phyloP scores from a whole-genome alignment of 106 monocot species.

The Amphibolis antarctica region DNA sequence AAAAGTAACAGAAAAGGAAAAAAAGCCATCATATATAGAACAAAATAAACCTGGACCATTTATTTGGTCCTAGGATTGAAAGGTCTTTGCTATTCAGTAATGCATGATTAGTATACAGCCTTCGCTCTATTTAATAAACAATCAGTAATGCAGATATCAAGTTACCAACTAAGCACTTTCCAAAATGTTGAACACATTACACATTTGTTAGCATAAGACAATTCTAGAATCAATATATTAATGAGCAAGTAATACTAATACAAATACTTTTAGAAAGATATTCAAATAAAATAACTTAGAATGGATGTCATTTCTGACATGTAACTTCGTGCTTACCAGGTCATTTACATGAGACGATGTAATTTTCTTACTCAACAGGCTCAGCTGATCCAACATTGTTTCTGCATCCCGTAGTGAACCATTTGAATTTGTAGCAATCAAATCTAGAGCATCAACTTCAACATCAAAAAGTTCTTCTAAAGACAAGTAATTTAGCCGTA shows the following conservation, averaged over 20 bases:
- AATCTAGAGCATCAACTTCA: constrained; percentile 42
- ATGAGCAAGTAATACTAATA: too few species aligned
- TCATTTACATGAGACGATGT: constrained; percentile 54
- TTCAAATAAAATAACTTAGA: background rate
- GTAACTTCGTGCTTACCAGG: constrained; percentile 29
- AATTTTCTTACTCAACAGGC: constrained; percentile 49
- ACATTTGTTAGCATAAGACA: too few species aligned
- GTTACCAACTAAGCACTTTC: too few species aligned
- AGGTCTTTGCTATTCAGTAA: too few species aligned
- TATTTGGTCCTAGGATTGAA: too few species aligned
- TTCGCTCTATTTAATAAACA: too few species aligned
- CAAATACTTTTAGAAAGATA: background rate
- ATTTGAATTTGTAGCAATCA: constrained; percentile 57
- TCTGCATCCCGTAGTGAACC: constrained; percentile 75
- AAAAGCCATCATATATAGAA: background rate
- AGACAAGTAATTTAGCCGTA: constrained; percentile 34
- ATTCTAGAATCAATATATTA: too few species aligned
- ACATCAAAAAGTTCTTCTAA: constrained; percentile 48
- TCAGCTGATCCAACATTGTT: constrained; percentile 51
- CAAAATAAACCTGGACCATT: too few species aligned
- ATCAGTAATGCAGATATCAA: too few species aligned
- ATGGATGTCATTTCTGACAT: background rate
- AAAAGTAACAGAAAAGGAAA: background rate
- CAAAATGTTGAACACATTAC: too few species aligned
- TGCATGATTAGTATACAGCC: too few species aligned